These are phyloP conservation scores for Pleoardoris graminearum DNA, from an alignment of 2,329 filamentous ascomycete species.

Conservation along the genomic window DNA sequence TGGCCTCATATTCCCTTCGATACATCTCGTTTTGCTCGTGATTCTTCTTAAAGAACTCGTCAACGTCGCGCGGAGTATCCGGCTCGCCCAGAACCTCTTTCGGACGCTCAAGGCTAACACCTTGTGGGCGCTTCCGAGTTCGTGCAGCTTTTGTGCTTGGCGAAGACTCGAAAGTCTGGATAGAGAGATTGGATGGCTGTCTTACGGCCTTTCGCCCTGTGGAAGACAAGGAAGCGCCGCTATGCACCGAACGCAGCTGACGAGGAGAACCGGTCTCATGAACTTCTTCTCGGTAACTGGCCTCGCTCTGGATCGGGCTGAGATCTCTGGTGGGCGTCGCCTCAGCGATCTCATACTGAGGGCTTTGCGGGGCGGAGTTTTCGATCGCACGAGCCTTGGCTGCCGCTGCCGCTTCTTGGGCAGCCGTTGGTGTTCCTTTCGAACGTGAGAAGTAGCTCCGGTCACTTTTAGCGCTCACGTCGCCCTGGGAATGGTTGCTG, in stretches of 20 bases:
- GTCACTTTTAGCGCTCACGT: constrained; percentile 54
- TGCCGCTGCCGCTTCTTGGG: constrained; percentile 40
- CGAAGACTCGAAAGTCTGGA: constrained; percentile 61
- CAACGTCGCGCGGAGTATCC: constrained; percentile 45
- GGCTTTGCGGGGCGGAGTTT: constrained; percentile 36
- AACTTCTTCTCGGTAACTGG: constrained; percentile 63
- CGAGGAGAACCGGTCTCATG: constrained; percentile 45
- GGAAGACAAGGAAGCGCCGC: constrained; percentile 60
- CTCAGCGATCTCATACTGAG: constrained; percentile 43
- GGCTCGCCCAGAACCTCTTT: constrained; percentile 51
- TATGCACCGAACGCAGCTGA: constrained; percentile 51
- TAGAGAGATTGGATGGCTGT: constrained; percentile 60
- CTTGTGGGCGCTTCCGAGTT: constrained; percentile 57
- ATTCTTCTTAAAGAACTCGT: constrained; percentile 56
- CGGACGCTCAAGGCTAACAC: constrained; percentile 56
- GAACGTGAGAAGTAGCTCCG: constrained; percentile 48
- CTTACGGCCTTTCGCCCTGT: constrained; percentile 60
- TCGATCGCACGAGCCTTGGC: constrained; percentile 45
- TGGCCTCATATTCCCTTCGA: constrained; percentile 51
- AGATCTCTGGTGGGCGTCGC: constrained; percentile 61
- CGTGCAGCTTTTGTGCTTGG: constrained; percentile 61
- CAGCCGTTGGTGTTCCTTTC: constrained; percentile 26
- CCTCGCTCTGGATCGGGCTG: constrained; percentile 91
- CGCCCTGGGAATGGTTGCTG: constrained; percentile 57
- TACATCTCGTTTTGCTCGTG: constrained; percentile 64